Evolutionary conservation across 2,329 filamentous ascomycete genomes (phyloP).

Genomic region (Sporothrix dimorphospora): DNA sequence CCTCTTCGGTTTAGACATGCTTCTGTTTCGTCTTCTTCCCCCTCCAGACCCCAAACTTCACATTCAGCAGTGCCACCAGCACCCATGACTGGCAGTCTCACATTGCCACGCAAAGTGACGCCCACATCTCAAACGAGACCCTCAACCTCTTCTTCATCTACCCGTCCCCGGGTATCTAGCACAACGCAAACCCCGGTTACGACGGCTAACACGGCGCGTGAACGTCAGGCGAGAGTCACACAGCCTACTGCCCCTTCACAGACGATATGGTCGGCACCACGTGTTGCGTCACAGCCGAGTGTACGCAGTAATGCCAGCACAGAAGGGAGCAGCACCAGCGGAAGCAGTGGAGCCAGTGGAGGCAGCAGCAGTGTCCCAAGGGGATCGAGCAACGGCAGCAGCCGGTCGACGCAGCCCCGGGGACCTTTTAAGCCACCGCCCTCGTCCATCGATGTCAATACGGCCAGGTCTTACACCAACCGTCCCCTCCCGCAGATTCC

Average conservation of each 20-base stretch:
- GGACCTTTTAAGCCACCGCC: background rate
- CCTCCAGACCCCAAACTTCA: background rate
- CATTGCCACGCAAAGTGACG: background rate
- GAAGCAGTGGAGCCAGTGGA: background rate
- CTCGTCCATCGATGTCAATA: background rate
- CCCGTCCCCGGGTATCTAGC: background rate
- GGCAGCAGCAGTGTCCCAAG: background rate
- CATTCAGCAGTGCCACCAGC: background rate
- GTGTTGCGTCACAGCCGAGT: background rate
- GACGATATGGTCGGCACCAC: background rate
- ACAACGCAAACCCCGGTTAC: background rate
- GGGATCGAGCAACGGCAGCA: background rate
- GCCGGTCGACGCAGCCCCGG: background rate
- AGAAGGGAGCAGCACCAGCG: background rate
- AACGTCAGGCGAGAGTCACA: background rate
- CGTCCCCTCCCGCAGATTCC: slow-evolving; percentile 12
- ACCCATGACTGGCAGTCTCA: background rate
- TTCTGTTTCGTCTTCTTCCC: background rate
- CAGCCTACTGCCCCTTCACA: background rate
- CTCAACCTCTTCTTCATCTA: background rate
- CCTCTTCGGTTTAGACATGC: background rate
- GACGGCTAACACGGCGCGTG: background rate
- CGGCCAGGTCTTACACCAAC: background rate
- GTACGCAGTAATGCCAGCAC: slow-evolving; percentile 1
- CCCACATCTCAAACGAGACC: background rate